Conservation (phyloP, 176 grass and related monocot genomes). For the Cenchrus fungigraminus region DNA sequence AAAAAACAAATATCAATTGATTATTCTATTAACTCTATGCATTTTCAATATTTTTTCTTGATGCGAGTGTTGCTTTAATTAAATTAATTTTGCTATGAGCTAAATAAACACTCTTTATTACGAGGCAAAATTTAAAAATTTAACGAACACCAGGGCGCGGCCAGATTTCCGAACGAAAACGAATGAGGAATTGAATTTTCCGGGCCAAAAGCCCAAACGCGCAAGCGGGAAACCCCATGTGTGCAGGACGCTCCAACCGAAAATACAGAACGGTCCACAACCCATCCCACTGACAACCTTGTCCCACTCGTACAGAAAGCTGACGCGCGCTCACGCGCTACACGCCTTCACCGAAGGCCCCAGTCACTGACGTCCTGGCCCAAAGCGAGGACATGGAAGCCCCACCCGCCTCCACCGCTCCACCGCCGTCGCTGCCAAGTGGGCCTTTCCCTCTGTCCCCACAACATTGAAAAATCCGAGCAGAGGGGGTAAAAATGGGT, state of each 20-base stretch:
- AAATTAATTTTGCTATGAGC: too few relatives aligned
- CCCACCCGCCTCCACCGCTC: not conserved
- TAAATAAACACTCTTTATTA: too few relatives aligned
- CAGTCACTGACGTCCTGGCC: not conserved
- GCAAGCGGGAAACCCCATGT: not conserved
- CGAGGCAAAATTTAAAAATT: too few relatives aligned
- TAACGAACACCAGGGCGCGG: not conserved
- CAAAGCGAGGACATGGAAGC: not conserved
- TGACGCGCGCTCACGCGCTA: not conserved
- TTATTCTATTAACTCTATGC: too few relatives aligned
- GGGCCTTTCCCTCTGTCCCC: not conserved
- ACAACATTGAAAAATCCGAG: not conserved
- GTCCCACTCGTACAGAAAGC: not conserved
- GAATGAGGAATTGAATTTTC: not conserved
- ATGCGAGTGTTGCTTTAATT: too few relatives aligned
- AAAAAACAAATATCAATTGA: too few relatives aligned
- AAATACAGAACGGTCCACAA: not conserved
- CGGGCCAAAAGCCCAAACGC: not conserved
- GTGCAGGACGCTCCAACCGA: not conserved
- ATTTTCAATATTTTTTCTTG: too few relatives aligned
- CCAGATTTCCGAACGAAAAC: not conserved
- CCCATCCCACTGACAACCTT: not conserved
- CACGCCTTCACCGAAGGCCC: not conserved
- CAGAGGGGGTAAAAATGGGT: not conserved
- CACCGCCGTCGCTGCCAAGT: not conserved